These are phyloP conservation scores for Aegilops longissima DNA, from an alignment of 176 grass and related monocot genomes.

Conservation along the genomic window DNA sequence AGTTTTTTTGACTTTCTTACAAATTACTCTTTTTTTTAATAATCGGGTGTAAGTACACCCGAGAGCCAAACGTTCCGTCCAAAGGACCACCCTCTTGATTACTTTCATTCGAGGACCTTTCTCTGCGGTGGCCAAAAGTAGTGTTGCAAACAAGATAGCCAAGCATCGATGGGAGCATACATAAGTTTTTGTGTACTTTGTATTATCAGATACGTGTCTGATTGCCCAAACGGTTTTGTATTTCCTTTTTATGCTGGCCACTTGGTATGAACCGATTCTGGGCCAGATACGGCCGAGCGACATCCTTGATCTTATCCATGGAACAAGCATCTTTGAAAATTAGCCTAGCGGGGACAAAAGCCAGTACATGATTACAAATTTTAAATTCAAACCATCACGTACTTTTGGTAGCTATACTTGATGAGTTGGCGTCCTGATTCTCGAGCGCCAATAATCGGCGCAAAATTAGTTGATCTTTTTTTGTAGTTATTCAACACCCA, in stretches of 20 bases:
- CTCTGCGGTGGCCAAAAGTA: neutral
- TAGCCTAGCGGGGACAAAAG: constrained; percentile 21
- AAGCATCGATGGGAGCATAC: neutral
- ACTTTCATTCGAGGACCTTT: neutral
- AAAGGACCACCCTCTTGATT: too few relatives aligned
- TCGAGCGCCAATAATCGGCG: neutral
- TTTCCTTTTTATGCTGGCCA: neutral
- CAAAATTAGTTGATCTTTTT: neutral
- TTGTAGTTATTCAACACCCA: neutral
- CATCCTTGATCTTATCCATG: constrained; percentile 17
- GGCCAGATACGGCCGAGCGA: constrained; percentile 5
- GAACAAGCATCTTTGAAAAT: constrained; percentile 18
- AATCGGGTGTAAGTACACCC: too few relatives aligned
- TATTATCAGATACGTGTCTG: neutral
- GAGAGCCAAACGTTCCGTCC: too few relatives aligned
- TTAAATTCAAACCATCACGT: neutral
- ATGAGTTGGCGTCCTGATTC: neutral
- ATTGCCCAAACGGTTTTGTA: neutral
- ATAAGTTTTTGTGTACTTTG: neutral
- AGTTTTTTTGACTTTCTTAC: too few relatives aligned
- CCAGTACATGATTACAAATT: neutral
- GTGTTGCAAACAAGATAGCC: neutral
- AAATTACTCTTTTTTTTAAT: too few relatives aligned
- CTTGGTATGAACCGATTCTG: neutral
- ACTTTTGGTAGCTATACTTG: neutral